Evolutionary conservation across 2,329 filamentous ascomycete genomes (phyloP).

Genomic region (Arthrobotrys musiformis): DNA sequence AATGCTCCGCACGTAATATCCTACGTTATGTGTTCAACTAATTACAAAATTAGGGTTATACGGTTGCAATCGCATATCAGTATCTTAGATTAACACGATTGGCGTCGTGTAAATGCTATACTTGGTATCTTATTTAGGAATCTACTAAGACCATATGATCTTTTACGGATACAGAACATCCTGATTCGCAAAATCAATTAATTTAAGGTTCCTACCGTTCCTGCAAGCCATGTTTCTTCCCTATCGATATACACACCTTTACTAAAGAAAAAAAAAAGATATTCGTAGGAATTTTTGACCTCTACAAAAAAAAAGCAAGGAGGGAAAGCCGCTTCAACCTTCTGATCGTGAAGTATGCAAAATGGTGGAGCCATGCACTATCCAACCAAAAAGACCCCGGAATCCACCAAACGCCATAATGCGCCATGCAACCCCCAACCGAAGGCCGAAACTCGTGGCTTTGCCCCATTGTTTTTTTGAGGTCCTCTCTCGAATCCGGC

Average conservation of each 20-base stretch:
- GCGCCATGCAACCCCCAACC: conserved; percentile 10
- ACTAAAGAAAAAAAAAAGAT: background rate
- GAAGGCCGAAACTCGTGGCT: conserved; percentile 24
- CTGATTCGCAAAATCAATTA: too few species aligned
- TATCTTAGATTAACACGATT: background rate
- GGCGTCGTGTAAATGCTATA: background rate
- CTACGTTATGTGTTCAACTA: too few species aligned
- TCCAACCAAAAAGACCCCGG: background rate
- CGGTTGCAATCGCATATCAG: too few species aligned
- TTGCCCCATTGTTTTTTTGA: conserved; percentile 1
- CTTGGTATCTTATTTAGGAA: conserved; percentile 2
- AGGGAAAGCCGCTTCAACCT: conserved; percentile 4
- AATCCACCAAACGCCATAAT: background rate
- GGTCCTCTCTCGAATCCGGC: background rate
- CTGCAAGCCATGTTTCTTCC: background rate
- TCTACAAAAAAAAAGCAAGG: background rate
- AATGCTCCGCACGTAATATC: too few species aligned
- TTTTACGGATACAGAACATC: too few species aligned
- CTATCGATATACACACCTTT: background rate
- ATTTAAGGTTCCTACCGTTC: too few species aligned
- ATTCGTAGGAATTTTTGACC: background rate
- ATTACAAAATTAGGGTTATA: too few species aligned
- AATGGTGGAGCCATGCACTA: background rate
- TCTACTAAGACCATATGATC: background rate
- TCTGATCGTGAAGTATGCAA: background rate